These are phyloP conservation scores for Paramecium bursaria DNA, from an alignment of 73 alveolate genomes.

Conservation along the genomic window DNA sequence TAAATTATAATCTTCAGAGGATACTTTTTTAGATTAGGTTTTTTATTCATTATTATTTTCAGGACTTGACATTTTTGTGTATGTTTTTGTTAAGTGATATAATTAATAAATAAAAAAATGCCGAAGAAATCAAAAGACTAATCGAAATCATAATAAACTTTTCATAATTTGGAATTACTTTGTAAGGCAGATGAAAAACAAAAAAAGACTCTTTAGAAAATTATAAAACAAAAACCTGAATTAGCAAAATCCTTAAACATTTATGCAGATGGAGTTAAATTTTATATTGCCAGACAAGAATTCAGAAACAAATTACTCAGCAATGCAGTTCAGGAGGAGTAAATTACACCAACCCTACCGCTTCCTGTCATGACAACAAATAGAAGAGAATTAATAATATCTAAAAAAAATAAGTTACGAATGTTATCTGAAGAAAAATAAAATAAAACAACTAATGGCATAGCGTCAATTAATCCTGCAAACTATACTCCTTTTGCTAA, in stretches of 20 bases:
- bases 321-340: constrained; percentile 26
- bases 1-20: neutral
- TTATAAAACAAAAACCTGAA: constrained; percentile 49
- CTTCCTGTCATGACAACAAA: no score
- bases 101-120: neutral
- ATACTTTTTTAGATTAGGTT: neutral
- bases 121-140: neutral
- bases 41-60: neutral
- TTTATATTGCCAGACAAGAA: constrained; percentile 34
- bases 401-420: no score
- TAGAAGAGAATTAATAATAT: no score
- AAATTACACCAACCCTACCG: neutral
- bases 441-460: neutral
- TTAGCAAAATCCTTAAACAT: constrained; percentile 54
- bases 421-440: constrained; percentile 45
- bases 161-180: constrained; percentile 36
- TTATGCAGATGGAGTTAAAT: constrained; percentile 62
- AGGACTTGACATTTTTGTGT: neutral
- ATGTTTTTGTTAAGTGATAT: no score
- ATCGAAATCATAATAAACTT: constrained; percentile 22
- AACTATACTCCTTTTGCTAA: constrained; percentile 54
- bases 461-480: neutral
- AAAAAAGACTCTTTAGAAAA: constrained; percentile 40
- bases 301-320: constrained; percentile 28
- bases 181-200: constrained; percentile 53